Percentiles rank a stretch among this genome's conserved stretches.
Conservation (phyloP, 805 yeast genomes). For the Zygoascus bituminiphila region DNA sequence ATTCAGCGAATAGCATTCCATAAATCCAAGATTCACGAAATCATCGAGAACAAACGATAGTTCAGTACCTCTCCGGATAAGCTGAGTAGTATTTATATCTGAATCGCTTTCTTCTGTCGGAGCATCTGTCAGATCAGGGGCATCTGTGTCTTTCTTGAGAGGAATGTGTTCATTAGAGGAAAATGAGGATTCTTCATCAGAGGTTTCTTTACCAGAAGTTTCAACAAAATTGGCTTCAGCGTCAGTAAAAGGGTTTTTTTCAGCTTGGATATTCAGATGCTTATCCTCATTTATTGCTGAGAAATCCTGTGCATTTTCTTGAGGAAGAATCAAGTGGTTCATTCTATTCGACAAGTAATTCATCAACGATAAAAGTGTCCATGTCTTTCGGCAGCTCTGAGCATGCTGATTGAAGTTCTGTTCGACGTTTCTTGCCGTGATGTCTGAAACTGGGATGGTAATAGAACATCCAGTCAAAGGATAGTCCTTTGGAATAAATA, state of each 20-base stretch:
- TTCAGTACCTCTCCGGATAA: slow-evolving; percentile 10
- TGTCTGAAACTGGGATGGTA: slow-evolving; percentile 12
- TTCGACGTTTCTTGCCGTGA: slow-evolving; percentile 14
- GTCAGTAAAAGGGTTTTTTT: neutral
- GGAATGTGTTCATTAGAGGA: neutral
- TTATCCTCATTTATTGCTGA: neutral
- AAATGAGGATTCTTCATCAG: slow-evolving; percentile 2
- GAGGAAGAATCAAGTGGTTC: slow-evolving; percentile 16
- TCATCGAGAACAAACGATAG: slow-evolving; percentile 28
- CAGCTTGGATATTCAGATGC: neutral
- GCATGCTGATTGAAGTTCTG: slow-evolving; percentile 20
- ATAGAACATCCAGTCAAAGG: slow-evolving; percentile 15
- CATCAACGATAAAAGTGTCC: slow-evolving; percentile 17
- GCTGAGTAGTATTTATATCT: neutral
- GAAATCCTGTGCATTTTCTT: slow-evolving; percentile 6
- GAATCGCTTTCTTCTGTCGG: neutral
- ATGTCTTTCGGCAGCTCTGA: slow-evolving; percentile 5
- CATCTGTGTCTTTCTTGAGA: slow-evolving; percentile 3
- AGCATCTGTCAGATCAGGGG: neutral
- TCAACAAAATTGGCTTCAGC: slow-evolving; percentile 2
- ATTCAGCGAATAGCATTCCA: slow-evolving; percentile 29
- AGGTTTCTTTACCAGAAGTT: neutral
- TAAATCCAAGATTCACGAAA: slow-evolving; percentile 27
- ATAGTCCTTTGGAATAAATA: slow-evolving; percentile 17
- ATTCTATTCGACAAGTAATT: slow-evolving; percentile 15